Evolutionary conservation across 1,284 basidiomycete species (phyloP).

Genomic region (Leccinum colubrinum): DNA sequence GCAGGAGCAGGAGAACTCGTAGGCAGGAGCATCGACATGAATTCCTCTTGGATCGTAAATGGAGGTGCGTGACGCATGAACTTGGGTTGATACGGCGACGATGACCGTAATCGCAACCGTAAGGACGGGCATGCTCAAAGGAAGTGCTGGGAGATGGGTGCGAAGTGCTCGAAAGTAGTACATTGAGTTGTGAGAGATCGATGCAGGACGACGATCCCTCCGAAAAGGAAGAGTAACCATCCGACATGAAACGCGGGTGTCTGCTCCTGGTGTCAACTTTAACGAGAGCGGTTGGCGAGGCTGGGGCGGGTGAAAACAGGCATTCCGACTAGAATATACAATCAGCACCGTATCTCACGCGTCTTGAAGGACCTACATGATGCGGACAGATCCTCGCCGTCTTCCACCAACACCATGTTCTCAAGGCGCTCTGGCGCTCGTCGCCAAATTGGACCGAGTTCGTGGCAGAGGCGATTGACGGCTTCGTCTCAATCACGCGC

Average conservation of each 20-base stretch:
- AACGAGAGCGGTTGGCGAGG: constrained; percentile 54
- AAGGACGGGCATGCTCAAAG: constrained; percentile 40
- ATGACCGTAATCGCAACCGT: constrained; percentile 67
- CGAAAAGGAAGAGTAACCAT: constrained; percentile 59
- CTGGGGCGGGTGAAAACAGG: constrained; percentile 60
- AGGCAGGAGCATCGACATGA: constrained; percentile 41
- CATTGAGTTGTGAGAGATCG: constrained; percentile 60
- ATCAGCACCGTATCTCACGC: constrained; percentile 2
- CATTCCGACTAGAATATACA: constrained; percentile 36
- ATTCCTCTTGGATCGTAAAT: constrained; percentile 75
- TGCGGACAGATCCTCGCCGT: constrained; percentile 58
- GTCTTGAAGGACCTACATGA: constrained; percentile 44
- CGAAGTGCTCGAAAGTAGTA: constrained; percentile 49
- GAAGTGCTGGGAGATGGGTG: constrained; percentile 35
- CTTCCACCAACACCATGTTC: constrained; percentile 46
- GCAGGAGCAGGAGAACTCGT: constrained; percentile 12
- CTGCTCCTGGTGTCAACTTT: constrained; percentile 53
- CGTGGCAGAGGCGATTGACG: constrained; percentile 59
- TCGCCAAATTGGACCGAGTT: constrained; percentile 58
- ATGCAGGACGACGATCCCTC: constrained; percentile 75
- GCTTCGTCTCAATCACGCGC: constrained; percentile 48
- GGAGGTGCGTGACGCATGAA: constrained; percentile 60
- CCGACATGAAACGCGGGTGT: constrained; percentile 64
- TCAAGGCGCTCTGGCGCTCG: constrained; percentile 35
- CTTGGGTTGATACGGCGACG: constrained; percentile 63